phyloP scores from a whole-genome alignment of 768 basidiomycete species.

The Leccinum uliginosum region DNA sequence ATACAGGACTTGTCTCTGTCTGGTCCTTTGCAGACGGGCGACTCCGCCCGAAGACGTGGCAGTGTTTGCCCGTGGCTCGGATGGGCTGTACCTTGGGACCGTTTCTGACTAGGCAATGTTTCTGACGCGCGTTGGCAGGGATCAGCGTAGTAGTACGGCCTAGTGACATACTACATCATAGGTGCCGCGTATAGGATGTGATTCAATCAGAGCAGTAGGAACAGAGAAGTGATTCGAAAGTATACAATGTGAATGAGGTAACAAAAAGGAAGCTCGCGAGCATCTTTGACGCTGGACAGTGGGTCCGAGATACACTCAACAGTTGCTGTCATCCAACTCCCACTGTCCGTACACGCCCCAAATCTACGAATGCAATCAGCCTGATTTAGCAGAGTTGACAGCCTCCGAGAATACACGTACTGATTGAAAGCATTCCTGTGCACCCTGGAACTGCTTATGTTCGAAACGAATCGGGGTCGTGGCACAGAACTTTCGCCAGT shows the following conservation, averaged over 20 bases:
- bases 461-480: constrained; percentile 30
- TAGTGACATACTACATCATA: too few relatives aligned
- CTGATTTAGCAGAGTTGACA: neutral
- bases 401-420: constrained; percentile 2
- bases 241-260: neutral
- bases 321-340: constrained; percentile 21
- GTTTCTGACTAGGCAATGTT: too few relatives aligned
- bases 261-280: neutral
- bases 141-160: neutral
- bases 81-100: too few relatives aligned
- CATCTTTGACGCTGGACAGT: neutral
- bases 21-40: too few relatives aligned
- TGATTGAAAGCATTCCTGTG: constrained; percentile 13
- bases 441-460: constrained; percentile 19
- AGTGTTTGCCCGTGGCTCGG: too few relatives aligned
- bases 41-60: too few relatives aligned
- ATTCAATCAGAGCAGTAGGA: neutral
- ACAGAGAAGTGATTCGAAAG: neutral
- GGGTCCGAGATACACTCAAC: constrained; percentile 4
- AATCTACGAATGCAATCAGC: constrained; percentile 4
- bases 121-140: too few relatives aligned
- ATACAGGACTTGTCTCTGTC: too few relatives aligned
- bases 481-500: constrained; percentile 34
- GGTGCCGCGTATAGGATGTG: too few relatives aligned
- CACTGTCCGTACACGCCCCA: constrained; percentile 24